Conservation (phyloP, 1,284 basidiomycete species). For the Microbotryum scabiosae region DNA sequence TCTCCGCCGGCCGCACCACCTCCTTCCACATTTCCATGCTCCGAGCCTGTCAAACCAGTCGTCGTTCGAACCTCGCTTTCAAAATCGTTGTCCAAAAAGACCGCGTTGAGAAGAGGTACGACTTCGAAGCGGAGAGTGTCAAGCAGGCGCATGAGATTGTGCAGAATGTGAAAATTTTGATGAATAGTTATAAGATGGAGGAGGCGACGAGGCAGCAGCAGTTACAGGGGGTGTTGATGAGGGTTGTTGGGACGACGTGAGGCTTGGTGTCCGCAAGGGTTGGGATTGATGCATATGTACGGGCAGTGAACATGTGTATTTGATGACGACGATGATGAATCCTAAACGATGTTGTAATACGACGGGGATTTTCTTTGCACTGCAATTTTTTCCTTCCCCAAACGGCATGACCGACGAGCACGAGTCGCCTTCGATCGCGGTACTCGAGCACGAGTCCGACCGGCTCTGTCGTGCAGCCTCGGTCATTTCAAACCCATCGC, state of each 20-base stretch:
- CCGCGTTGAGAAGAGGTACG: slow-evolving; percentile 68
- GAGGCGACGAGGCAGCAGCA: slow-evolving; percentile 1
- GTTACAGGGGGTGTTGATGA: neutral
- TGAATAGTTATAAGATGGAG: slow-evolving; percentile 15
- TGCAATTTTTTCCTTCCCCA: no score
- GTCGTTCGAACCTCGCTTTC: slow-evolving; percentile 71
- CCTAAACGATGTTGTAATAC: no score
- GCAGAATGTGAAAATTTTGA: slow-evolving; percentile 31
- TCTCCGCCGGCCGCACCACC: slow-evolving; percentile 49
- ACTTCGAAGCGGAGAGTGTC: slow-evolving; percentile 89
- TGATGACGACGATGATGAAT: no score
- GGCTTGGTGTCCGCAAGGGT: no score
- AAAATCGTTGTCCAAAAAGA: slow-evolving; percentile 70
- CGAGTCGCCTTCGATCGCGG: no score
- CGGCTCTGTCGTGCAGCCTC: no score
- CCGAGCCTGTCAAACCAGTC: slow-evolving; percentile 69
- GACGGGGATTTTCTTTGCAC: no score
- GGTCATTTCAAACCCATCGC: no score
- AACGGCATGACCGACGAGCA: no score
- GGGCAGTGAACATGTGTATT: no score
- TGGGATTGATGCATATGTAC: no score
- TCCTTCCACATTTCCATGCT: slow-evolving; percentile 89
- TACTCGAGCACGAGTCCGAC: no score
- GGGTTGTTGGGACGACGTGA: neutral
- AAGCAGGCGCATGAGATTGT: slow-evolving; percentile 45